phyloP scores from a whole-genome alignment of 2,329 filamentous ascomycete genomes.

The Arthrobotrys musiformis region DNA sequence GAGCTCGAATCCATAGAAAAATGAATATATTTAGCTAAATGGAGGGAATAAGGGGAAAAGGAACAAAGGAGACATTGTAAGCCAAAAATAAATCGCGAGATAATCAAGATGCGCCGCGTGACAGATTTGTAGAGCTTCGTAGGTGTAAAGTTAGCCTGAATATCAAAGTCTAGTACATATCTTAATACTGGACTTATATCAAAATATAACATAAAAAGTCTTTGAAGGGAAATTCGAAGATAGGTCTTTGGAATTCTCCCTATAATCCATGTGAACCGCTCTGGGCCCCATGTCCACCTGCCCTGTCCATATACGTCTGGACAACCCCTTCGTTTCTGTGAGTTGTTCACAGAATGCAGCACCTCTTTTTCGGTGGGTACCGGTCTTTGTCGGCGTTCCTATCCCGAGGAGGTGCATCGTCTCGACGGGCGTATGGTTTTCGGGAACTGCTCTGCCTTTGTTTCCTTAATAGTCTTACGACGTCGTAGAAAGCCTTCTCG shows the following conservation, averaged over 20 bases:
- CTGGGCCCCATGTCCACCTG: not conserved
- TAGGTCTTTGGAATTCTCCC: conserved; percentile 11
- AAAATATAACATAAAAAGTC: conserved; percentile 49
- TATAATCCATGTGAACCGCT: not conserved
- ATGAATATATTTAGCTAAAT: conserved; percentile 19
- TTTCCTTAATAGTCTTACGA: conserved; percentile 87
- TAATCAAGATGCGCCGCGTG: conserved; percentile 47
- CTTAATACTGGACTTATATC: conserved; percentile 41
- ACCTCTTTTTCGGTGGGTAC: conserved; percentile 45
- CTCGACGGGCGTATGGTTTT: conserved; percentile 53
- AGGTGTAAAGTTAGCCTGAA: conserved; percentile 31
- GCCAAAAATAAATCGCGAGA: conserved; percentile 31
- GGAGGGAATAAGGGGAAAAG: not conserved
- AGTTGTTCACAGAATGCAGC: conserved; percentile 48
- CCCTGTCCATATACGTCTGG: not conserved
- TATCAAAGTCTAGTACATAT: conserved; percentile 53
- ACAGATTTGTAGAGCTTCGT: conserved; percentile 52
- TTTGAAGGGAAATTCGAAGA: conserved; percentile 13
- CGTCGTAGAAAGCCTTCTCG: conserved; percentile 98
- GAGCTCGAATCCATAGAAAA: conserved; percentile 3
- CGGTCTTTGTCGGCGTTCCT: conserved; percentile 40
- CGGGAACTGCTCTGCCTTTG: conserved; percentile 71
- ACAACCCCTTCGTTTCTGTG: not conserved
- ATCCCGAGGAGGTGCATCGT: conserved; percentile 33
- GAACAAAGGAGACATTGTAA: conserved; percentile 24